phyloP scores from a whole-genome alignment of 2,329 filamentous ascomycete genomes.

The Ceratocystiopsis sp. region DNA sequence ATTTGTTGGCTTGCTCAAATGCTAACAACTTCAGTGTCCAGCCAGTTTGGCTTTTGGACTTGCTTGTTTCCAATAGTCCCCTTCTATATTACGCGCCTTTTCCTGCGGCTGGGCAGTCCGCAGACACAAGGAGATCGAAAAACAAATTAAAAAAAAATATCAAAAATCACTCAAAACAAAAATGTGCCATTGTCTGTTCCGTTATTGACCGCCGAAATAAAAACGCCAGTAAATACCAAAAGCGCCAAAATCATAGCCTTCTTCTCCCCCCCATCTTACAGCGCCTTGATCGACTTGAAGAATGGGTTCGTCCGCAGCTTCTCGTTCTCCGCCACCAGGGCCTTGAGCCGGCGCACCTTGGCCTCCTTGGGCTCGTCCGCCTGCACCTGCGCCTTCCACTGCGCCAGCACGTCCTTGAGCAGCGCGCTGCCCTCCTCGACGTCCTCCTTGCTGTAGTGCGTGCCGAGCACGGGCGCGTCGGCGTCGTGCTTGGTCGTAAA shows the following conservation, averaged over 20 bases:
- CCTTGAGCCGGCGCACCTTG: conserved; percentile 62
- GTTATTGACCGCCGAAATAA: neutral
- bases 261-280: conserved; percentile 23
- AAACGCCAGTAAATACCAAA: neutral
- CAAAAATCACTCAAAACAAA: neutral
- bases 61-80: no score
- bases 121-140: no score
- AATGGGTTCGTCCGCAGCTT: conserved; percentile 49
- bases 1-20: neutral
- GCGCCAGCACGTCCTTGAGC: conserved; percentile 65
- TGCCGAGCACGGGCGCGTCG: conserved; percentile 24
- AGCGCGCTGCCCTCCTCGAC: conserved; percentile 75
- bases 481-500: conserved; percentile 64
- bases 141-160: neutral
- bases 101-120: neutral
- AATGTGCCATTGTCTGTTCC: neutral
- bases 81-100: neutral
- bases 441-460: conserved; percentile 61
- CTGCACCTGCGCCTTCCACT: conserved; percentile 68
- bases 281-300: conserved; percentile 45
- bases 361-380: conserved; percentile 38
- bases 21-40: neutral
- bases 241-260: neutral
- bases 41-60: no score
- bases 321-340: conserved; percentile 59